These are phyloP conservation scores for Penicillium arizonense DNA, from an alignment of 495 filamentous ascomycete species.

Conservation along the genomic window DNA sequence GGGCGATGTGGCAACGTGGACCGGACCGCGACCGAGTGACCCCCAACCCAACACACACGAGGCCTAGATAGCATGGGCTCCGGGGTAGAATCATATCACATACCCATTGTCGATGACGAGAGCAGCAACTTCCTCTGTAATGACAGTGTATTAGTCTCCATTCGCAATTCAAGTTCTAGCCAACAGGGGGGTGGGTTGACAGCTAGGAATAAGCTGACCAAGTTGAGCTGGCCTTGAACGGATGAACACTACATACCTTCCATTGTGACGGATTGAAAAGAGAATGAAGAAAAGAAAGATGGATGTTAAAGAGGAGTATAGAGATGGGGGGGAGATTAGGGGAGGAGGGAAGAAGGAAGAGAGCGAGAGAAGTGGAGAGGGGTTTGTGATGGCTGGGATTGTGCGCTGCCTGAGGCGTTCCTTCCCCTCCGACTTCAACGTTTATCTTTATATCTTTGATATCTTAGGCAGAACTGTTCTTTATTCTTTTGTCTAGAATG, in stretches of 20 bases:
- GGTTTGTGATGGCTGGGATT: slow-evolving; percentile 35
- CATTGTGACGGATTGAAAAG: slow-evolving; percentile 57
- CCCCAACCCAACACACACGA: slow-evolving; percentile 19
- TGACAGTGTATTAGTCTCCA: slow-evolving; percentile 50
- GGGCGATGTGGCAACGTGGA: slow-evolving; percentile 15
- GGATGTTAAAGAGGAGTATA: slow-evolving; percentile 32
- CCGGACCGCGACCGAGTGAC: slow-evolving; percentile 31
- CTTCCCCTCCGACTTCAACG: slow-evolving; percentile 14
- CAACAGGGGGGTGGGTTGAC: slow-evolving; percentile 11
- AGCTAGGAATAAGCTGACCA: slow-evolving; percentile 33
- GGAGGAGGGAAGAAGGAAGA: slow-evolving; percentile 37
- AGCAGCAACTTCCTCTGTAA: slow-evolving; percentile 97
- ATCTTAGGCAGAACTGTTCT: slow-evolving; percentile 15
- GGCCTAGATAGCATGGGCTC: slow-evolving; percentile 13
- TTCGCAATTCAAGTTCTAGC: neutral
- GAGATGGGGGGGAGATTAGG: slow-evolving; percentile 22
- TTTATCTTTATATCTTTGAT: neutral
- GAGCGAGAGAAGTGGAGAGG: slow-evolving; percentile 30
- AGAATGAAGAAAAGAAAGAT: slow-evolving; percentile 41
- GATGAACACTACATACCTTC: slow-evolving; percentile 63
- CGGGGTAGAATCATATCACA: slow-evolving; percentile 39
- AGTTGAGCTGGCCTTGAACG: neutral
- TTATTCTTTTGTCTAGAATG: too few species aligned
- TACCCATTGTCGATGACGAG: slow-evolving; percentile 99
- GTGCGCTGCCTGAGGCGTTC: slow-evolving; percentile 20